Conservation (phyloP, 768 basidiomycete genomes). For the Amanita muscaria region DNA sequence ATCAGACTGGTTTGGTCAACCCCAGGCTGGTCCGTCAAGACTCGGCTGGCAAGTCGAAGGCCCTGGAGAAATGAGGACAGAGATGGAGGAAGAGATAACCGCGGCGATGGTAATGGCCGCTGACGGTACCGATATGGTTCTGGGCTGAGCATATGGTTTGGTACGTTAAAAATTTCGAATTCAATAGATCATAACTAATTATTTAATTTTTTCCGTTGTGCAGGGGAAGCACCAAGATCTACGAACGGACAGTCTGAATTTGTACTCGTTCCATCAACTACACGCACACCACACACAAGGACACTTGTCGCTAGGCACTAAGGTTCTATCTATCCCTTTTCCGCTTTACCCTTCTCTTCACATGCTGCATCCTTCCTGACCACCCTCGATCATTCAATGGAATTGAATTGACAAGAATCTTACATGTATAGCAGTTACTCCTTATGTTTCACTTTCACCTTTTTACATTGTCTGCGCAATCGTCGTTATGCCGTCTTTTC, state of each 20-base stretch:
- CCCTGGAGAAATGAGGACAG: too few relatives aligned
- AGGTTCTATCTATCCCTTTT: not conserved
- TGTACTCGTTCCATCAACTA: not conserved
- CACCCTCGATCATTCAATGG: not conserved
- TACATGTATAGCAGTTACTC: constrained; percentile 7
- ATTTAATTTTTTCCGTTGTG: not conserved
- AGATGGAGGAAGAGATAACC: too few relatives aligned
- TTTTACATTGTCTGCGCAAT: too few relatives aligned
- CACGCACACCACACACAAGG: not conserved
- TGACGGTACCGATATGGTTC: constrained; percentile 4
- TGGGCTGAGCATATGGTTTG: constrained; percentile 4
- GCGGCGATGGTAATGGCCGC: not conserved
- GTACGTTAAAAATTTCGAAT: not conserved
- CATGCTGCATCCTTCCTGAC: not conserved
- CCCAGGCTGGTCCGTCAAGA: constrained; percentile 4
- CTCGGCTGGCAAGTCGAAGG: constrained; percentile 1
- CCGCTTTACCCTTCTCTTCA: not conserved
- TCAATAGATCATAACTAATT: not conserved
- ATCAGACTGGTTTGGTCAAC: not conserved
- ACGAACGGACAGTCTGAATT: not conserved
- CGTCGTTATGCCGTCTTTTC: too few relatives aligned
- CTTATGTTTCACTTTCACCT: not conserved
- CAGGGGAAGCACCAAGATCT: not conserved
- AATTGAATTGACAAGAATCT: too few relatives aligned
- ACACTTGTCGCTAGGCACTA: not conserved